Base-by-base conservation (phyloP, 176 grass and related monocot genomes). In the Melocanna baccifera region DNA sequence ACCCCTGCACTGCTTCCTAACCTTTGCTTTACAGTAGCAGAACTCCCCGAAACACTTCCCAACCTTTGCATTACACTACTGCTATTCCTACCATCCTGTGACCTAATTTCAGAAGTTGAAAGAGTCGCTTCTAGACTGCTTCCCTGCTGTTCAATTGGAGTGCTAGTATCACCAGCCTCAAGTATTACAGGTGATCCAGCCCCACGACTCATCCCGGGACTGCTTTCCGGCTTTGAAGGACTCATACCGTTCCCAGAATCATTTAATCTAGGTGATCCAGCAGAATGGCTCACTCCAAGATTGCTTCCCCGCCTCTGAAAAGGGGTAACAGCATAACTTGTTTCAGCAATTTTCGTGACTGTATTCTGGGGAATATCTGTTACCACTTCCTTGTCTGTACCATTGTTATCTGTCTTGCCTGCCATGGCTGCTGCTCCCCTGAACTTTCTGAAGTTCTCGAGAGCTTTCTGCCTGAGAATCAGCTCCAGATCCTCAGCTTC, bases 391-490 rank as follows among this genome's bases (percentile, higher is more conserved):
- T 87, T 83, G 75, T 48, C 83, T 52, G 63, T 55, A 70, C 72
- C 77, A 80, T 41, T 39, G 67, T 75, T 85, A 34, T 84, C 14
- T 67, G 65, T 75, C 73, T 87, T 83, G 52, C 30, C 78, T 86
- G 37, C 43, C 15, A 78, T 80, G 52, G 61, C 13, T 0, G 58
- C 67, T 6, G 82, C 61, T 69, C 80, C 82, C 50, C 87, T 91
- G 72, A 96, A 94, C 55, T 94, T 99, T 20, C 68, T 91, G 75
- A 99, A 95, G 62, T 99, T 99, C 69, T 88, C 91, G 23, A 99
- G 90, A 69, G 96, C 96, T 73, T 94, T 96, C 76, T 96, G 86
- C 75, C 96, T 89, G 67, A 99, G 85, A 75, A 91, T 82, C 64
- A 95, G 61, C 85, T 99, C 96, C n/a, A 91, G 71, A 81, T 92